Conservation (phyloP, 2,329 filamentous ascomycete species). For the Colletotrichum costaricense region DNA sequence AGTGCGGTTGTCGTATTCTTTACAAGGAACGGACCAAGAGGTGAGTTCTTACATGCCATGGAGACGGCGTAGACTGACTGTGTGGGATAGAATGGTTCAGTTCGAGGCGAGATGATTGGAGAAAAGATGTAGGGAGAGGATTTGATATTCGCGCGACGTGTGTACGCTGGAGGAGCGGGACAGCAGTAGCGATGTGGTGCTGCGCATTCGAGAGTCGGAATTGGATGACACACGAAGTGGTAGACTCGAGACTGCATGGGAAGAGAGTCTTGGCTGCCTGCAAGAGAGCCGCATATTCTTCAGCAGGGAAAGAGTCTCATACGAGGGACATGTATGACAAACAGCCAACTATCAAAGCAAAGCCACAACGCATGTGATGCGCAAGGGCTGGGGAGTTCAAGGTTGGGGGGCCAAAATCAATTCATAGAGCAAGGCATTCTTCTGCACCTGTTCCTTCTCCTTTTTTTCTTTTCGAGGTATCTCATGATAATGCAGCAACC, state of each 20-base stretch:
- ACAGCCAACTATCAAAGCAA: neutral
- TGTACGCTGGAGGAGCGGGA: neutral
- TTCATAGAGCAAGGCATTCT: slow-evolving; percentile 34
- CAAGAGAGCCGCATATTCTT: neutral
- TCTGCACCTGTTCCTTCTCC: slow-evolving; percentile 27
- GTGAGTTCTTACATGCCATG: slow-evolving; percentile 62
- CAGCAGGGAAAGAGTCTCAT: neutral
- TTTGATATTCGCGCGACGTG: neutral
- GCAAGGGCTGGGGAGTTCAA: slow-evolving; percentile 29
- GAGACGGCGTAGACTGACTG: slow-evolving; percentile 37
- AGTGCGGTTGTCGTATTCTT: slow-evolving; percentile 93
- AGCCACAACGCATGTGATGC: neutral
- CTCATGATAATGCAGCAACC: slow-evolving; percentile 36
- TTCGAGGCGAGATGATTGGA: slow-evolving; percentile 84
- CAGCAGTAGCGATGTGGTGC: neutral
- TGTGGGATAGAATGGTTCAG: slow-evolving; percentile 85
- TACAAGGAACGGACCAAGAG: slow-evolving; percentile 99
- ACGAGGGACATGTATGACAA: neutral
- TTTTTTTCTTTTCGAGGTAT: slow-evolving; percentile 34
- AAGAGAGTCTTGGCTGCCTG: neutral
- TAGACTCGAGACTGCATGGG: neutral
- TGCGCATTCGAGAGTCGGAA: neutral
- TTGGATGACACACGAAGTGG: neutral
- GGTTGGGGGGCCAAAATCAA: slow-evolving; percentile 32
- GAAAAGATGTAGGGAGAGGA: too few relatives aligned